These are phyloP conservation scores for Magnolia kwangsiensis DNA, from an alignment of 164 flowering plant genomes.

Conservation along the genomic window DNA sequence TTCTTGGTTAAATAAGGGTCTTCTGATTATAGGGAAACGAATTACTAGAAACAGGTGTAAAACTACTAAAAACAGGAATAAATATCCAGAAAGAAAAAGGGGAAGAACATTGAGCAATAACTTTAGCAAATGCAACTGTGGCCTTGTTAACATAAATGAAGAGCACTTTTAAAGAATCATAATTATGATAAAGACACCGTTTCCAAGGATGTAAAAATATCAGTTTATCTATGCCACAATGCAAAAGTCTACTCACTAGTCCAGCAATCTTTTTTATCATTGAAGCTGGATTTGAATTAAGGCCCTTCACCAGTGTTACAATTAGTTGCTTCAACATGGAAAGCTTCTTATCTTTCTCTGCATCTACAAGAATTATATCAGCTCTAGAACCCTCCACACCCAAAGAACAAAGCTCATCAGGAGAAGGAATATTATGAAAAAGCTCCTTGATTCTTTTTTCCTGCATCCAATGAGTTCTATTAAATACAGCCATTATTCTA, in stretches of 20 bases:
- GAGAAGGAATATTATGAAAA: constrained; percentile 68
- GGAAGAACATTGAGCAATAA: not conserved
- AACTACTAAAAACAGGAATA: not conserved
- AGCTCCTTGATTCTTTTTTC: constrained; percentile 74
- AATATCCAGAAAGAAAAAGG: not conserved
- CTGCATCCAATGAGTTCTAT: constrained; percentile 32
- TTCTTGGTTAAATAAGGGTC: too few relatives aligned
- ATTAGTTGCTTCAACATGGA: constrained; percentile 83
- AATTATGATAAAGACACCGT: not conserved
- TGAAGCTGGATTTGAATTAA: constrained; percentile 78
- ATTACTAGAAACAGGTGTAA: too few relatives aligned
- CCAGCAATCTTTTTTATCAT: constrained; percentile 89
- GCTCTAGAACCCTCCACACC: constrained; percentile 64
- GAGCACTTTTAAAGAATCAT: not conserved
- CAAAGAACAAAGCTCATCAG: constrained; percentile 73
- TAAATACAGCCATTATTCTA: not conserved
- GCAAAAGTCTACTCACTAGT: constrained; percentile 49
- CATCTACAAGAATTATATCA: constrained; percentile 83
- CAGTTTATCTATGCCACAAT: not conserved
- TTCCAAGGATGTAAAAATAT: not conserved
- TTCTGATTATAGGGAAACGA: too few relatives aligned
- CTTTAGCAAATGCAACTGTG: not conserved
- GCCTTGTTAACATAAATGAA: not conserved
- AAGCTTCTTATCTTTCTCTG: constrained; percentile 81
- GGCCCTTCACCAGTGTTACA: constrained; percentile 68